Evolutionary conservation across 768 basidiomycete species (phyloP).

Genomic region (Sarcodon aspratus): DNA sequence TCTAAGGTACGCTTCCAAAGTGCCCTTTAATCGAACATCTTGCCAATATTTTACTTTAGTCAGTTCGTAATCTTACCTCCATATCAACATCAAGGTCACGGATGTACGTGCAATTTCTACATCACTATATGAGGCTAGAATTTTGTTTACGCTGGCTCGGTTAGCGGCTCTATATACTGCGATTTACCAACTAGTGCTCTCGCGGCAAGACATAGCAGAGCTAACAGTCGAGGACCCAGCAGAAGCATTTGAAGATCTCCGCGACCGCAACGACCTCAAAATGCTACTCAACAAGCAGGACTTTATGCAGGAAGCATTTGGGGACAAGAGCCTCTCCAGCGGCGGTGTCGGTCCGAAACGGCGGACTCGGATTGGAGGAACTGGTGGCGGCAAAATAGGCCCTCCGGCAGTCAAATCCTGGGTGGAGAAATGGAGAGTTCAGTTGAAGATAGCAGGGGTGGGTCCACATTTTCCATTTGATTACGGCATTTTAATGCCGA

Average conservation of each 20-base stretch:
- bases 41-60: conserved; percentile 26
- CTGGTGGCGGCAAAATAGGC: conserved; percentile 44
- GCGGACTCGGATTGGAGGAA: conserved; percentile 3
- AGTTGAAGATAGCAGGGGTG: conserved; percentile 86
- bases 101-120: conserved; percentile 44
- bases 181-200: conserved; percentile 67
- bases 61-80: conserved; percentile 93
- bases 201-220: conserved; percentile 67
- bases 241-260: conserved; percentile 93
- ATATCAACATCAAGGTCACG: conserved; percentile 83
- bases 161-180: conserved; percentile 81
- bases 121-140: neutral
- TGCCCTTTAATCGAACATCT: neutral
- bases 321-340: conserved; percentile 18
- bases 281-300: conserved; percentile 55
- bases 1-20: conserved; percentile 47
- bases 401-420: conserved; percentile 70
- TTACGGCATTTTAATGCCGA: neutral
- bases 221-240: conserved; percentile 96
- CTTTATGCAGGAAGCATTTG: conserved; percentile 68
- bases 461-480: neutral
- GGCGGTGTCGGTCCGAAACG: conserved; percentile 6
- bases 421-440: conserved; percentile 69
- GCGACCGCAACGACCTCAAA: conserved; percentile 83
- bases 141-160: neutral